A percentile compares a stretch with the other conserved stretches of the same genome.
phyloP scores from a whole-genome alignment of 2,329 filamentous ascomycete genomes.

The Xylaria sp. region DNA sequence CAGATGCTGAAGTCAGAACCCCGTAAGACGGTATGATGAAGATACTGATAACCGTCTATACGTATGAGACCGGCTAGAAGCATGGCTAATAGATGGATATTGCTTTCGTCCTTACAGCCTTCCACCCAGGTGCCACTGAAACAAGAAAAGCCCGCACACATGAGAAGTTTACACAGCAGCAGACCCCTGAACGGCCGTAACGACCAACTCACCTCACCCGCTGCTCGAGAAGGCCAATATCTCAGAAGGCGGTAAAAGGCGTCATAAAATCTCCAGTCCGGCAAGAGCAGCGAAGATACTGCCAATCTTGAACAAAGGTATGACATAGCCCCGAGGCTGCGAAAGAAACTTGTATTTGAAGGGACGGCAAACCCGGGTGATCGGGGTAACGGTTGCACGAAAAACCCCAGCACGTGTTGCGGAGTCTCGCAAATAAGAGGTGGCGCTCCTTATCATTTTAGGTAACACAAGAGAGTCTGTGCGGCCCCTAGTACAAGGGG shows the following conservation, averaged over 20 bases:
- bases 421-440: conserved; percentile 4
- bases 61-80: background rate
- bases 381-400: background rate
- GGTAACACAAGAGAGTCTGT: conserved; percentile 6
- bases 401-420: background rate
- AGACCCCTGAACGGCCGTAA: background rate
- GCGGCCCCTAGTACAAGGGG: conserved; percentile 9
- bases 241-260: background rate
- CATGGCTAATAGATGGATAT: background rate
- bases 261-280: conserved; percentile 19
- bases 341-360: background rate
- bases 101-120: background rate
- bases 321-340: conserved; percentile 1
- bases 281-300: background rate
- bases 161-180: background rate
- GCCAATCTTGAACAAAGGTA: conserved; percentile 3
- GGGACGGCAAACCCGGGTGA: background rate
- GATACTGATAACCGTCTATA: background rate
- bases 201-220: background rate
- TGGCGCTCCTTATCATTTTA: background rate
- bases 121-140: background rate
- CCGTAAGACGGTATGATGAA: background rate
- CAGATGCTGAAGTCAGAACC: background rate
- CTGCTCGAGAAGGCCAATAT: background rate
- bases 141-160: background rate